phyloP scores from a whole-genome alignment of 352 stramenopile genomes.

The Peronospora belbahrii region DNA sequence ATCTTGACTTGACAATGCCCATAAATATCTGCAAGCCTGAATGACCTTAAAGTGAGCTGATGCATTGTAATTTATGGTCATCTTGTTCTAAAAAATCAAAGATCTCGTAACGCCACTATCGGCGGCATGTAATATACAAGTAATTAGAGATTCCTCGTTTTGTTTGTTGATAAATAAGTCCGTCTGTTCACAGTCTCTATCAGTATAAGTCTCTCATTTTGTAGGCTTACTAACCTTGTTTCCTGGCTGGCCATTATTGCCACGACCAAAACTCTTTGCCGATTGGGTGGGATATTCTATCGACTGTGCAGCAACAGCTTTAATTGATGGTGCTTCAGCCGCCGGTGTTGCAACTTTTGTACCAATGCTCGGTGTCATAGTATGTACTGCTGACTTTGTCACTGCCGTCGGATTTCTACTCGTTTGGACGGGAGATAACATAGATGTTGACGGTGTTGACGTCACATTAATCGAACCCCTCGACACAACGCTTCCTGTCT shows the following conservation, averaged over 20 bases:
- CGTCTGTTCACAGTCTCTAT: constrained; percentile 9
- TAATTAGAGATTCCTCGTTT: background rate
- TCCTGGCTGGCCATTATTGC: background rate
- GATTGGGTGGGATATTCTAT: background rate
- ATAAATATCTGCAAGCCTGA: too few species aligned
- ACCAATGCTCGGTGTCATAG: background rate
- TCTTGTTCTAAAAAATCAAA: too few species aligned
- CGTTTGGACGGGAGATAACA: background rate
- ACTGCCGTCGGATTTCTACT: background rate
- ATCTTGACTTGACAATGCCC: too few species aligned
- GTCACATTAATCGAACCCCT: background rate
- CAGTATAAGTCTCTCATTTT: constrained; percentile 3
- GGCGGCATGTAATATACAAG: background rate
- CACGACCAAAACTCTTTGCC: background rate
- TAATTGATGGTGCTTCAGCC: background rate
- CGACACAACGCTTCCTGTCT: background rate
- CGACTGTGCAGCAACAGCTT: background rate
- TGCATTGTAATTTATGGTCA: too few species aligned
- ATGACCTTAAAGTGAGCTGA: too few species aligned
- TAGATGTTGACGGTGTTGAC: background rate
- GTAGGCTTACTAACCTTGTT: constrained; percentile 5
- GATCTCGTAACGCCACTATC: background rate
- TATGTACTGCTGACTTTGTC: background rate
- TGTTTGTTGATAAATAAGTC: constrained; percentile 15
- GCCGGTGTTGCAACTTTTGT: background rate